A percentile compares a stretch with the other conserved stretches of the same genome.
Evolutionary conservation across 1,139 yeast genomes (phyloP).

Genomic region (Taphrina sp.): DNA sequence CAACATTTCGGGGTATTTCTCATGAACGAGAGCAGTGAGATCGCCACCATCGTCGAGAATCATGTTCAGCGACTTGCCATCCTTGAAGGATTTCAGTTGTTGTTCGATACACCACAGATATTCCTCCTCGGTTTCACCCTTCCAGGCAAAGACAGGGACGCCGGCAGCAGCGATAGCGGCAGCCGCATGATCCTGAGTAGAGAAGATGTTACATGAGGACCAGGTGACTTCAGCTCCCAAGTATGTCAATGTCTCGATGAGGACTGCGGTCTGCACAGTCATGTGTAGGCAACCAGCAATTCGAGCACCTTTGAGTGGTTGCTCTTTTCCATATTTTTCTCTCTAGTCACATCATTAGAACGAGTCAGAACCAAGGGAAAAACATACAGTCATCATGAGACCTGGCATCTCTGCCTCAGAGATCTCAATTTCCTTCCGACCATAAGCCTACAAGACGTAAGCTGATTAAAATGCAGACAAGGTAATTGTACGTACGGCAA

Average conservation of each 20-base stretch:
- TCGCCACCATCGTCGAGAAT: constrained; percentile 99
- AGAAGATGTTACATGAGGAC: constrained; percentile 99
- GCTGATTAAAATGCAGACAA: too few relatives aligned
- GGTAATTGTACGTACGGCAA: constrained; percentile 52
- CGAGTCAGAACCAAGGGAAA: neutral
- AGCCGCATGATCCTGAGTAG: constrained; percentile 73
- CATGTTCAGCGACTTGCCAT: constrained; percentile 90
- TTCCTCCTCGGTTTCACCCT: constrained; percentile 99
- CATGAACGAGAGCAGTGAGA: constrained; percentile 94
- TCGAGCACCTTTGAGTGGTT: constrained; percentile 98
- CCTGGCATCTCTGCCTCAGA: constrained; percentile 99
- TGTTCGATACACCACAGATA: constrained; percentile 99
- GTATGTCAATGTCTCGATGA: constrained; percentile 95
- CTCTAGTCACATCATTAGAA: constrained; percentile 46
- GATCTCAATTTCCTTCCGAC: constrained; percentile 98
- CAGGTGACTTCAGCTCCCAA: constrained; percentile 99
- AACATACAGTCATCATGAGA: constrained; percentile 74
- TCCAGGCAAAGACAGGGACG: constrained; percentile 99
- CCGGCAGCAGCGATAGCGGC: constrained; percentile 99
- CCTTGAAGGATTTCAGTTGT: constrained; percentile 98
- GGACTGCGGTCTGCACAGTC: constrained; percentile 99
- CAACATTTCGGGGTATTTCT: constrained; percentile 97
- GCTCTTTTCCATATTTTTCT: constrained; percentile 83
- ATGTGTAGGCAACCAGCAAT: constrained; percentile 94
- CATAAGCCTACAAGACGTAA: constrained; percentile 61